Evolutionary conservation across 176 grass and related monocot genomes (phyloP), one percentile per base, ranked within the genome.

Genomic region (Carex kokanica): DNA sequence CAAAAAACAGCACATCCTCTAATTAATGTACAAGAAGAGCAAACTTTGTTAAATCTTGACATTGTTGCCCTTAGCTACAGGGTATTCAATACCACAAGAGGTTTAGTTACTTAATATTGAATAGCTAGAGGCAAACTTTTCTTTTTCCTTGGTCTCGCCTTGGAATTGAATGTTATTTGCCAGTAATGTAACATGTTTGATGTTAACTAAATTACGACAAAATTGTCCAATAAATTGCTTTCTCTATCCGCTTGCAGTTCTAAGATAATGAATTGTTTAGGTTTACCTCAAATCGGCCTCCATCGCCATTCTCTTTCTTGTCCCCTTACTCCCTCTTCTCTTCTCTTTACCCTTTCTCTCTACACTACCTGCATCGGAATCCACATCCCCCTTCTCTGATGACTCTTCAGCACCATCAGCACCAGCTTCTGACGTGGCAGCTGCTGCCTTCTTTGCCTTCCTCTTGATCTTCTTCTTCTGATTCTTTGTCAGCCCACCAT

Each of bases 391-490:
- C 36, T 95, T 93, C 49, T 99, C 93, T 60, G 84, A 93, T 17
- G 74, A 83, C 67, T 95, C 91, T n/a, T 74, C 89, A 51, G 90
- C 84, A 45, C 14, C 86, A 4, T 89, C 83, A 34, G 60, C 89
- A 34, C 85, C 75, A 40, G 86, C 84, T 80, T 83, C 89, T 81
- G 89, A 89, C 82, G 93, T 90, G 71, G 88, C 64, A 68, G 88
- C 85, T 18, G 86, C 91, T 41, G 81, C 89, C 69, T 87, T 88
- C 63, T 93, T 99, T 3, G 89, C 97, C 85, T 99, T 96, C 71
- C 70, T 93, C 85, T 90, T 86, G 52, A 96, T 92, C 83, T 99
- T 99, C 89, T 99, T 99, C 93, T 99, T 99, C 52, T 99, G 97
- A 60, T 88, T 96, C 74, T 74, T 90, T 0, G 88, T 92, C 64